Conservation (phyloP, 1,284 basidiomycete genomes). For the Apiotrichum siamense region DNA sequence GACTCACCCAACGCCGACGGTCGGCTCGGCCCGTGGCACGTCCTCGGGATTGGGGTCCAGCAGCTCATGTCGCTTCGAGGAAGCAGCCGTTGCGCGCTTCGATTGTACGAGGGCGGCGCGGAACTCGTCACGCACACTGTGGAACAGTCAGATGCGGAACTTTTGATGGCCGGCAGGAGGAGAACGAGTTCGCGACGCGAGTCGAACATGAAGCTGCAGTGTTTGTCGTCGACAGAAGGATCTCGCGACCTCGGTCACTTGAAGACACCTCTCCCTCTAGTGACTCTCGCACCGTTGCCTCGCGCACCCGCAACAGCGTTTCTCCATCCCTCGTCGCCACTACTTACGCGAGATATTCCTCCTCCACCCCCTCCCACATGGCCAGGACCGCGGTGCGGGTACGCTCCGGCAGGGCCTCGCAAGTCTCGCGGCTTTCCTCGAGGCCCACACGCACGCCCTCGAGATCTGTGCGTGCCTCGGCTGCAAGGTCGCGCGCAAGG, state of each 20-base stretch:
- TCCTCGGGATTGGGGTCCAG: conserved; percentile 8
- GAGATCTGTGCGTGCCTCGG: conserved; percentile 69
- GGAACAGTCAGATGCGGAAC: neutral
- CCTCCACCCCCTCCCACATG: conserved; percentile 24
- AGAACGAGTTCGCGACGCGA: no score
- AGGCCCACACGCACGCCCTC: conserved; percentile 51
- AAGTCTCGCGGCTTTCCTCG: conserved; percentile 10
- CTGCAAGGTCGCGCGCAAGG: conserved; percentile 64
- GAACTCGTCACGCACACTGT: conserved; percentile 19
- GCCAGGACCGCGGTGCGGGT: conserved; percentile 54
- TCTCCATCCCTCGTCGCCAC: no score
- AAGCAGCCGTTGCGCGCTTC: conserved; percentile 20
- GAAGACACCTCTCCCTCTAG: no score
- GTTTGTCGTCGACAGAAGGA: no score
- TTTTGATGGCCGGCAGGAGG: no score
- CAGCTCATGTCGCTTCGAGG: conserved; percentile 24
- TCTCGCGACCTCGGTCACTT: no score
- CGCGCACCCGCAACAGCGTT: neutral
- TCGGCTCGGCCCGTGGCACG: conserved; percentile 12
- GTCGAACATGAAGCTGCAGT: no score
- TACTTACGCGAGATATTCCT: conserved; percentile 20
- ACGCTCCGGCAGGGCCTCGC: conserved; percentile 5
- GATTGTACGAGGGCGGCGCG: conserved; percentile 26
- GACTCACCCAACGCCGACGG: conserved; percentile 17
- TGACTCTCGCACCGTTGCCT: neutral